Evolutionary conservation across 345 rosid species (phyloP).

Genomic region (Gossypium sturtianum): DNA sequence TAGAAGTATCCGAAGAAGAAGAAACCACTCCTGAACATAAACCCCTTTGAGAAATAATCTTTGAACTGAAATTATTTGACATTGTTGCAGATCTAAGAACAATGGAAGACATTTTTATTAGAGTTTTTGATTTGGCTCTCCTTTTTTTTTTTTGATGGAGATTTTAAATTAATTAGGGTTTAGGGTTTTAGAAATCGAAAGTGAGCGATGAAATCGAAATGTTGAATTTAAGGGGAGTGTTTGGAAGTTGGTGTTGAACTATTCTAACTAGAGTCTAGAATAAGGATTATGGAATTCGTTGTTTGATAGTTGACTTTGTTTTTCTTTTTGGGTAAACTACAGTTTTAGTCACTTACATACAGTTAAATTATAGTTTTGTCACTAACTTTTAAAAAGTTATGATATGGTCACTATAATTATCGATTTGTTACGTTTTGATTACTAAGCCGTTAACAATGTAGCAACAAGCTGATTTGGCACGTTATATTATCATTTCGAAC

Average conservation of each 20-base stretch:
- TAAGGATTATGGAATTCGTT: neutral
- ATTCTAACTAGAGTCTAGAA: too few species aligned
- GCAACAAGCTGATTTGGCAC: too few species aligned
- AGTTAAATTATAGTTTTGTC: too few species aligned
- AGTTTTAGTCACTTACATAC: too few species aligned
- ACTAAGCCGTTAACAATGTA: too few species aligned
- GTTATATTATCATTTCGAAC: too few species aligned
- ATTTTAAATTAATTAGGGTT: neutral
- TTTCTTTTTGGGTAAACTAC: too few species aligned
- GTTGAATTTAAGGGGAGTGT: conserved; percentile 8
- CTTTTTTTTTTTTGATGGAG: neutral
- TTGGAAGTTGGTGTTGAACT: conserved; percentile 20
- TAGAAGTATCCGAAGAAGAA: conserved; percentile 29
- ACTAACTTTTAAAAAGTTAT: too few species aligned
- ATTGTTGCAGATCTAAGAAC: conserved; percentile 45
- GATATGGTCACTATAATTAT: too few species aligned
- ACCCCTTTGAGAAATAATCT: conserved; percentile 15
- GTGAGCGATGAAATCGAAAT: neutral
- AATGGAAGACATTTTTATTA: conserved; percentile 40
- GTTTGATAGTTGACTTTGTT: neutral
- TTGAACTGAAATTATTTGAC: conserved; percentile 3
- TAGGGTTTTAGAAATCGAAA: neutral
- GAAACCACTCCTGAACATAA: conserved; percentile 36
- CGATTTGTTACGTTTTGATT: too few species aligned
- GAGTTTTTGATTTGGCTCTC: neutral